These are phyloP conservation scores for Macrolepiota dolichaula DNA, from an alignment of 768 basidiomycete species.

Conservation along the genomic window DNA sequence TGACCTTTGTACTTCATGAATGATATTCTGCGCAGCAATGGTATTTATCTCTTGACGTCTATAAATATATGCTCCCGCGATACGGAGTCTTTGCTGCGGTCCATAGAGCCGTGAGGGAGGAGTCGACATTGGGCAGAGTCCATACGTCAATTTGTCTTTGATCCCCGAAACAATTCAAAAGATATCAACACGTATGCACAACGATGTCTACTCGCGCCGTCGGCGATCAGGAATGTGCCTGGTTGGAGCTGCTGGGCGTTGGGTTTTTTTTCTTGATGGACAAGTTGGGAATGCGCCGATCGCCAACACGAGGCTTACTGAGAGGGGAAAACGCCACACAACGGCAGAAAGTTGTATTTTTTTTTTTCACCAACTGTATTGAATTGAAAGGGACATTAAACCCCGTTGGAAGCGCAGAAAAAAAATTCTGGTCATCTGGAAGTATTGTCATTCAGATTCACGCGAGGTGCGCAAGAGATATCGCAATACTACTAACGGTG, in stretches of 20 bases:
- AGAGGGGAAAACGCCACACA: conserved; percentile 53
- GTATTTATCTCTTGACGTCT: conserved; percentile 50
- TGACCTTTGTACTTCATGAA: conserved; percentile 54
- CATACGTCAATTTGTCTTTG: conserved; percentile 49
- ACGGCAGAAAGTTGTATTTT: conserved; percentile 46
- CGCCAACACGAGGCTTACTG: conserved; percentile 40
- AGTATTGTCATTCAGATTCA: too few relatives aligned
- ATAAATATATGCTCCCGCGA: conserved; percentile 39
- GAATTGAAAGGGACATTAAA: conserved; percentile 49
- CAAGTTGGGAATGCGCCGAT: conserved; percentile 31
- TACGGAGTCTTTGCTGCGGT: conserved; percentile 11
- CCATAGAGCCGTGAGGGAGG: conserved; percentile 7
- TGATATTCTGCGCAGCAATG: conserved; percentile 46
- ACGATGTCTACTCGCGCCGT: conserved; percentile 57
- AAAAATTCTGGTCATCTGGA: too few relatives aligned
- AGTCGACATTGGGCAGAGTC: conserved; percentile 15
- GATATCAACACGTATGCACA: conserved; percentile 25
- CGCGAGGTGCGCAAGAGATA: too few relatives aligned
- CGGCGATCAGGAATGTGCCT: conserved; percentile 55
- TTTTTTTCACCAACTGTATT: conserved; percentile 37
- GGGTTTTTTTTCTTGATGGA: conserved; percentile 34
- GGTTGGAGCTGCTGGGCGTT: conserved; percentile 44
- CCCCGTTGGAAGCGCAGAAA: too few relatives aligned
- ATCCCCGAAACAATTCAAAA: conserved; percentile 41
- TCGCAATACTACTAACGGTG: too few relatives aligned